phyloP scores from a whole-genome alignment of 257 asterid genomes.

The Solanum bulbocastanum region DNA sequence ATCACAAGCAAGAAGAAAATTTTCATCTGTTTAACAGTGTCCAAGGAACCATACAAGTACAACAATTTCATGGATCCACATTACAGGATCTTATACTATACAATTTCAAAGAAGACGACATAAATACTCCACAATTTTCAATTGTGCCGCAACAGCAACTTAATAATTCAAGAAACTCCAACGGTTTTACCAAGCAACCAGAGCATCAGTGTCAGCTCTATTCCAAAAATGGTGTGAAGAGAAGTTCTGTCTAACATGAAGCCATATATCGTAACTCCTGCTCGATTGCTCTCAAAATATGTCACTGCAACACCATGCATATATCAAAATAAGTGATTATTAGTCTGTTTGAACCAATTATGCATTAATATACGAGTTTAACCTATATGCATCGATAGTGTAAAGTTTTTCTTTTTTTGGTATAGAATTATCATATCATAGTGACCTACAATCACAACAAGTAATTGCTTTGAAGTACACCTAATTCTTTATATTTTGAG shows the following conservation, averaged over 20 bases:
- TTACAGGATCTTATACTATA: neutral
- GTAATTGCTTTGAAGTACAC: neutral
- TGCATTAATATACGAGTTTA: neutral
- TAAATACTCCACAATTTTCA: neutral
- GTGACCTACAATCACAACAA: neutral
- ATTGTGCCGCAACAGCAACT: neutral
- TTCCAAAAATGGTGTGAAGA: slow-evolving; percentile 69
- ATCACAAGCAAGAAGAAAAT: neutral
- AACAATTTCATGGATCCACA: neutral
- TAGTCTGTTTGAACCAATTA: neutral
- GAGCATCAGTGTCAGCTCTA: slow-evolving; percentile 71
- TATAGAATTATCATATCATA: too few species aligned
- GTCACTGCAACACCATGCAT: slow-evolving; percentile 37
- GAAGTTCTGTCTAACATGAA: slow-evolving; percentile 80
- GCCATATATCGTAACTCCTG: slow-evolving; percentile 83
- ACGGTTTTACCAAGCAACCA: slow-evolving; percentile 94
- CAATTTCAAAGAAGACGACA: neutral
- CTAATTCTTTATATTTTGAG: neutral
- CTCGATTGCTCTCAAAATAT: slow-evolving; percentile 81
- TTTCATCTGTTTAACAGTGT: neutral
- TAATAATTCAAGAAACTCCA: slow-evolving; percentile 44
- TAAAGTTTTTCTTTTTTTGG: too few species aligned
- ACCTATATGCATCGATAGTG: neutral
- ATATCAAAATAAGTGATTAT: neutral
- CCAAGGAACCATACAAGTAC: neutral